Evolutionary conservation across 495 filamentous ascomycete species (phyloP).

Genomic region (Oidiodendron maius): DNA sequence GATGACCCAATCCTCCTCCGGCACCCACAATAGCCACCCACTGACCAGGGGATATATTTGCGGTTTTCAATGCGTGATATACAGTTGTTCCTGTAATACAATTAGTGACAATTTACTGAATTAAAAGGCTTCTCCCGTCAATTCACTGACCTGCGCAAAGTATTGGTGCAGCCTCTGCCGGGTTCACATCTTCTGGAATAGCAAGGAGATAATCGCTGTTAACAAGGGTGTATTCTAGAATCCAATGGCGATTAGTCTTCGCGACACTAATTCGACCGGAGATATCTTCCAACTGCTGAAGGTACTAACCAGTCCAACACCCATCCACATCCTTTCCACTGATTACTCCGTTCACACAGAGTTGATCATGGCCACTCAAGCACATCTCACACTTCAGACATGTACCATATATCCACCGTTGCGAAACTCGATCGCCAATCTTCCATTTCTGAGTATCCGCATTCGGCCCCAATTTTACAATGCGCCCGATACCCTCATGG

Average conservation of each 20-base stretch:
- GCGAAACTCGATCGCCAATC: slow-evolving; percentile 55
- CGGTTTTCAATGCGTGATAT: slow-evolving; percentile 52
- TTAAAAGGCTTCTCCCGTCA: no score
- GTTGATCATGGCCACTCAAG: slow-evolving; percentile 44
- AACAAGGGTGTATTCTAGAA: slow-evolving; percentile 60
- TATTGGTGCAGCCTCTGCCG: slow-evolving; percentile 55
- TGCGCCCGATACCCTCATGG: slow-evolving; percentile 53
- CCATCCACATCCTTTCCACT: slow-evolving; percentile 45
- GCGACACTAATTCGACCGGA: no score
- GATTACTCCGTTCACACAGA: slow-evolving; percentile 48
- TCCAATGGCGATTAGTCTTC: no score
- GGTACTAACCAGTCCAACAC: no score
- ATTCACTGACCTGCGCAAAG: slow-evolving; percentile 57
- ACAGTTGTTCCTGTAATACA: slow-evolving; percentile 53
- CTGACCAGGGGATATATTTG: slow-evolving; percentile 49
- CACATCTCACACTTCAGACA: slow-evolving; percentile 24
- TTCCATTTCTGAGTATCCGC: slow-evolving; percentile 45
- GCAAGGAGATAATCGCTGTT: slow-evolving; percentile 59
- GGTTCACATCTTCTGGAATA: slow-evolving; percentile 52
- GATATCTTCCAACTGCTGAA: no score
- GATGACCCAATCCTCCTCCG: slow-evolving; percentile 59
- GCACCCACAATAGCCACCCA: slow-evolving; percentile 61
- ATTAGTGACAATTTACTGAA: no score
- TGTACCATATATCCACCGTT: slow-evolving; percentile 39
- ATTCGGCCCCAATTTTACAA: slow-evolving; percentile 52